Evolutionary conservation across 495 filamentous ascomycete genomes (phyloP), one percentile per base, ranked within the genome.

Genomic region (Geopyxis carbonaria): DNA sequence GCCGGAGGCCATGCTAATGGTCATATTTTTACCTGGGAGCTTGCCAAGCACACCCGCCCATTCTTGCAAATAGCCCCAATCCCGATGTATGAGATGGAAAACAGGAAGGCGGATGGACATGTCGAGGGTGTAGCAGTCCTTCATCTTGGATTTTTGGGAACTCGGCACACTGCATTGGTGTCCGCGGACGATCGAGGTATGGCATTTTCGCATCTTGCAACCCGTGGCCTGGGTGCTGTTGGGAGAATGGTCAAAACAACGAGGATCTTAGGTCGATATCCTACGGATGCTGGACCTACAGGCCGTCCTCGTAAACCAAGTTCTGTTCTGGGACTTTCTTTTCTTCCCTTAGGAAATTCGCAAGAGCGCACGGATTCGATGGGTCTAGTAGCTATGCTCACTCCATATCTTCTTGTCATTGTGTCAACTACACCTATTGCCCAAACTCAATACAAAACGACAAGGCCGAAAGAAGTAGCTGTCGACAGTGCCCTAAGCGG

Each of bases 121-220:
- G 58, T 87, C 27, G 64, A 75, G 5, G 78, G 76, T 41, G 68
- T 73, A 9, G 66, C 77, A 4, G 70, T 99, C 31, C 71, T 86
- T 22, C 89, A 95, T 62, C 57, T 95, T 22, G 89, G 86, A 1
- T 99, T 99, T 48, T 64, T 99, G n/a, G 89, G 91, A 16, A 92
- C 80, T 10, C 66, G 89, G 37, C 91, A 93, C 51, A 95, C 89
- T 25, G 89, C 89, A 27, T 63, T 99, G n/a, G 82, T 93, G 19
- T 99, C 89, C n/a, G 87, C 87, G 1, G 85, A 99, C 57, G 83
- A 87, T 50, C 69, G 71, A 27, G 89, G 89, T 31, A 95, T 99
- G 89, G 86, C 87, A 6, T 99, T 99, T 56, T 93, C 91, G 5
- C 91, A 95, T 58, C 67, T 95, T 22, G 91, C 89, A 20, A 93